Conservation (phyloP, 306 rosid species). For the Argentina anserina region DNA sequence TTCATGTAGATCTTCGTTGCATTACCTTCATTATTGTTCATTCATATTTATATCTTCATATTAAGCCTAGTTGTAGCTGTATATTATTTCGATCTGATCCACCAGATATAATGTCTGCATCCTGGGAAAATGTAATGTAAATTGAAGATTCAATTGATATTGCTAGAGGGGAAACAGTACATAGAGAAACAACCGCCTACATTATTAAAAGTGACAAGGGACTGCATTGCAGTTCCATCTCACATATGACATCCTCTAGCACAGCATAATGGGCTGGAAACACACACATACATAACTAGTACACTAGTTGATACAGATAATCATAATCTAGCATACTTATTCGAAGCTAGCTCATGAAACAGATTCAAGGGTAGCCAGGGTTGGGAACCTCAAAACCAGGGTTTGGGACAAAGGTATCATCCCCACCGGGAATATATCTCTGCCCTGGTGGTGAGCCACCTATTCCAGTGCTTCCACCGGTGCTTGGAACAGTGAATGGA, state of each 20-base stretch:
- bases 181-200: not conserved
- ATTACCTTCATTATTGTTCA: not conserved
- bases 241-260: not conserved
- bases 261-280: not conserved
- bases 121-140: not conserved
- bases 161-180: not conserved
- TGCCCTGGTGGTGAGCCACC: constrained; percentile 3
- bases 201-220: not conserved
- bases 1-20: not conserved
- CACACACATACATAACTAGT: not conserved
- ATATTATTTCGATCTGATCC: not conserved
- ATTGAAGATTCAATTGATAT: not conserved
- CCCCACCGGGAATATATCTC: constrained; percentile 59
- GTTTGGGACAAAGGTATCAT: constrained; percentile 66
- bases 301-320: not conserved
- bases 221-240: not conserved
- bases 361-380: constrained; percentile 52
- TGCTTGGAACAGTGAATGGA: constrained; percentile 13
- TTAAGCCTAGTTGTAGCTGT: not conserved
- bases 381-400: constrained; percentile 63
- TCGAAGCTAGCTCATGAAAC: constrained; percentile 1
- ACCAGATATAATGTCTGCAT: not conserved
- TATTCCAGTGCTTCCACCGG: constrained; percentile 10
- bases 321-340: constrained; percentile 13
- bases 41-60: not conserved